Evolutionary conservation across 2,329 filamentous ascomycete genomes (phyloP), one percentile per base, ranked within the genome.

Genomic region (Fusarium tupiense): DNA sequence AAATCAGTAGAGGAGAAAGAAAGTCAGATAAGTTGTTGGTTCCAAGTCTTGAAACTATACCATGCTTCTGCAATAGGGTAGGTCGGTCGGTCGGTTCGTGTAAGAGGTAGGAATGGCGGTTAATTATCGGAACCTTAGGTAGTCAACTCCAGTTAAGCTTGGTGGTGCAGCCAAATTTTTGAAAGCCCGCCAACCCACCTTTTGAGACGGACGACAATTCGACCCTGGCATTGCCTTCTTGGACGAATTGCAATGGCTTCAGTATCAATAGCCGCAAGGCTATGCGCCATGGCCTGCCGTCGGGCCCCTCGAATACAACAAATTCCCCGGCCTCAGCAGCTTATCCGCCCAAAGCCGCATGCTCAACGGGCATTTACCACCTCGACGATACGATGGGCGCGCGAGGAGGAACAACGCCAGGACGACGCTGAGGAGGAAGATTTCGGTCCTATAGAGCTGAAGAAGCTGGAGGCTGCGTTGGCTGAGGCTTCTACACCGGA

Each of bases 181-280:
- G 79, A 78, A 76, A 70, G 67, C 57, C 72, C 52, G 66, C 69
- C 74, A 71, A 71, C 49, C 41, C 64, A 67, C 72, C 67, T 74
- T 64, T 57, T 61, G 47, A 59, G 64, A 58, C 54, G 68, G 73
- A 38, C 72, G 77, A 76, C 59, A 69, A 69, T 64, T 54, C 66
- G 69, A 69, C 73, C 68, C 67, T 50, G 76, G 73, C 69, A 78
- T 76, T 76, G 76, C 64, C 57, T 61, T 35, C 63, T 69, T 56
- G 63, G 70, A 68, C 59, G 71, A 78, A 65, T 79, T 73, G 74
- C 73, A 75, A 85, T 85, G 83, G 81, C 83, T 69, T 81, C 83
- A 77, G 79, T 83, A 74, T 82, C 81, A 64, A 79, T 77, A 74
- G 82, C 82, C 75, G 78, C 79, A 62, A 81, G 83, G 77, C 77